Percentiles rank a stretch among this genome's conserved stretches.
Evolutionary conservation across 192 early-diverging fungal species (phyloP).

Genomic region (Kappamyces sp.): DNA sequence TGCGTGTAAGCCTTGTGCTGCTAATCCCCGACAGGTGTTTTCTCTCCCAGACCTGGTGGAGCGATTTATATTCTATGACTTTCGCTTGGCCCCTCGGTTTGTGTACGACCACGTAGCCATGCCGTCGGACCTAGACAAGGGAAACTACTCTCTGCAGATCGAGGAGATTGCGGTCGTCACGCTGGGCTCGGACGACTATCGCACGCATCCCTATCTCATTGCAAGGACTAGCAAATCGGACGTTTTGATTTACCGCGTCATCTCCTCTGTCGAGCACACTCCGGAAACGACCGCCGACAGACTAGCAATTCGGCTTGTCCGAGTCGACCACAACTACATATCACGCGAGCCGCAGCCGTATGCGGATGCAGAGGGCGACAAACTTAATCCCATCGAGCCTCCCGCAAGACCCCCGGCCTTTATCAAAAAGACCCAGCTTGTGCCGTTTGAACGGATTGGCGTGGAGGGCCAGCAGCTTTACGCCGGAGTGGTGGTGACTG

Average conservation of each 20-base stretch:
- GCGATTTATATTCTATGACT: constrained; percentile 50
- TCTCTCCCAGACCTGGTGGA: constrained; percentile 38
- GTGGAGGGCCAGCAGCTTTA: constrained; percentile 28
- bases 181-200: constrained; percentile 48
- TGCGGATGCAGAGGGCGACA: constrained; percentile 38
- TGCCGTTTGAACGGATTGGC: constrained; percentile 34
- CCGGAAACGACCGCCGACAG: constrained; percentile 30
- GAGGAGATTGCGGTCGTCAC: constrained; percentile 64
- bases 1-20: constrained; percentile 45
- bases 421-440: constrained; percentile 28
- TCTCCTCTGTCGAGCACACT: constrained; percentile 36
- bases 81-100: constrained; percentile 53
- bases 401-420: constrained; percentile 18
- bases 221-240: constrained; percentile 63
- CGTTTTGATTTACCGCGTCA: constrained; percentile 66
- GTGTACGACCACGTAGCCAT: constrained; percentile 39
- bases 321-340: constrained; percentile 58
- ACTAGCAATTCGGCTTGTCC: constrained; percentile 62
- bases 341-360: constrained; percentile 43
- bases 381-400: constrained; percentile 28
- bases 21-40: constrained; percentile 38
- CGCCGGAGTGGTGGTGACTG: constrained; percentile 69
- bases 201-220: constrained; percentile 61
- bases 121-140: constrained; percentile 3
- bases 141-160: constrained; percentile 38